Evolutionary conservation across 2,329 filamentous ascomycete genomes (phyloP).

Genomic region (Aspergillus sclerotialis): DNA sequence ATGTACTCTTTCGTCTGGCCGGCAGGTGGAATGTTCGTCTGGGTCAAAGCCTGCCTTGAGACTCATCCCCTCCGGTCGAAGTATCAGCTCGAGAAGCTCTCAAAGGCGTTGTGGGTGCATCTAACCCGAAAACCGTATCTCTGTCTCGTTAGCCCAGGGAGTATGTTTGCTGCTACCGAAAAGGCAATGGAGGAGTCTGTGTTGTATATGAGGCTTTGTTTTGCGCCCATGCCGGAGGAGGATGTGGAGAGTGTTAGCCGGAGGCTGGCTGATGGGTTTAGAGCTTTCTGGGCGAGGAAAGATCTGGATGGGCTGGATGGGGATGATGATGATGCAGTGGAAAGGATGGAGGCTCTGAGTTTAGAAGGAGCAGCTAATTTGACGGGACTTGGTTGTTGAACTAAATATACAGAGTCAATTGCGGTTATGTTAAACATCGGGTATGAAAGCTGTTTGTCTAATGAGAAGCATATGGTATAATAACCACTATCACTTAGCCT

Average conservation of each 20-base stretch:
- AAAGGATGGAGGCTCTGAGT: conserved; percentile 4
- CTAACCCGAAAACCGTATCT: conserved; percentile 62
- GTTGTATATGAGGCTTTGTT: conserved; percentile 72
- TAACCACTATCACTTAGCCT: too few species aligned
- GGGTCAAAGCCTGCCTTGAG: conserved; percentile 67
- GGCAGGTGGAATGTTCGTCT: conserved; percentile 86
- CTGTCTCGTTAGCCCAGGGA: conserved; percentile 64
- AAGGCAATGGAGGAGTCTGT: conserved; percentile 56
- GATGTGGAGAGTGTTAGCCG: conserved; percentile 57
- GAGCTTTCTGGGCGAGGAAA: conserved; percentile 72
- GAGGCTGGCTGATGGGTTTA: conserved; percentile 61
- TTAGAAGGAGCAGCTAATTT: conserved; percentile 6
- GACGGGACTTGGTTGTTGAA: conserved; percentile 13
- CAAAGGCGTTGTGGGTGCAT: conserved; percentile 62
- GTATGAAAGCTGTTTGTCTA: too few species aligned
- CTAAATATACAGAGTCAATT: too few species aligned
- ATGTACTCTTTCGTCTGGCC: conserved; percentile 75
- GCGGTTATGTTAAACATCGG: too few species aligned
- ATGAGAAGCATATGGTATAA: too few species aligned
- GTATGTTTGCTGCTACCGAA: conserved; percentile 64
- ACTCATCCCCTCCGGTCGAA: conserved; percentile 61
- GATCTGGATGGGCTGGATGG: conserved; percentile 32
- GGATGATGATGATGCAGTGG: conserved; percentile 12
- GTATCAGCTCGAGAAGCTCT: conserved; percentile 51
- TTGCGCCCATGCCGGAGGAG: conserved; percentile 72